Evolutionary conservation across 768 basidiomycete species (phyloP), one percentile per base, ranked within the genome.

Genomic region (Russula sp.): DNA sequence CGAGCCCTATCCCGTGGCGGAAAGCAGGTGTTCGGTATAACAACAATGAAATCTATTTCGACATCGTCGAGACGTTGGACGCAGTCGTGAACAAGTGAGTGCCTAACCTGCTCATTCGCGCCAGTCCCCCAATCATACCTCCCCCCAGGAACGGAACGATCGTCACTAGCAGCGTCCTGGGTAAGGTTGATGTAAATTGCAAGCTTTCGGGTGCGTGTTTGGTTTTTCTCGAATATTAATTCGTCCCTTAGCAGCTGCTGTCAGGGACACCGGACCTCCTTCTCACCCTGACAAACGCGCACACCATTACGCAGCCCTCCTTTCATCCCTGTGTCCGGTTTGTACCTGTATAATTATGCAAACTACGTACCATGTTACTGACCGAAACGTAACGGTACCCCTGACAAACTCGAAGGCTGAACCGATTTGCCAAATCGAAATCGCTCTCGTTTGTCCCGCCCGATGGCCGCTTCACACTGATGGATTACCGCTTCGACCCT

Each of bases 321-420:
- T 96, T 98, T 74, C 96, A 98, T 73, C 86, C 94, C 34, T 97
- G 94, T 73, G 87, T 98, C 61, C 83, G 95, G 92, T 92, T 73
- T 63, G 84, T 73, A 13, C 44, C 2, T 26, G 60, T 66, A 9
- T 7, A 22, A 11, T 48, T 22, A 22, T 34, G 30, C 30, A 16
- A 22, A 28, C 7, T 22, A 32, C 44, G 28, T 26, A 40, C 18
- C 30, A 58, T 20, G 38, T 48, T 18, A n/a, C 60, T 53, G 51
- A 61, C 16, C 4, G 16, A 28, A 28, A 30, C 1, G 16, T 38
- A 16, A 38, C 38, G 3, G n/a, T 64, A n/a, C n/a, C n/a, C 36
- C 38, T 9, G 30, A 46, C 68, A 95, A n/a, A 13, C 36, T 36
- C 36, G 13, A 36, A 48, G 94, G 42, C 78, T 95, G 28, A 87